A percentile compares a stretch with the other conserved stretches of the same genome.
phyloP scores from a whole-genome alignment of 768 basidiomycete species.

The Serendipita sp. region DNA sequence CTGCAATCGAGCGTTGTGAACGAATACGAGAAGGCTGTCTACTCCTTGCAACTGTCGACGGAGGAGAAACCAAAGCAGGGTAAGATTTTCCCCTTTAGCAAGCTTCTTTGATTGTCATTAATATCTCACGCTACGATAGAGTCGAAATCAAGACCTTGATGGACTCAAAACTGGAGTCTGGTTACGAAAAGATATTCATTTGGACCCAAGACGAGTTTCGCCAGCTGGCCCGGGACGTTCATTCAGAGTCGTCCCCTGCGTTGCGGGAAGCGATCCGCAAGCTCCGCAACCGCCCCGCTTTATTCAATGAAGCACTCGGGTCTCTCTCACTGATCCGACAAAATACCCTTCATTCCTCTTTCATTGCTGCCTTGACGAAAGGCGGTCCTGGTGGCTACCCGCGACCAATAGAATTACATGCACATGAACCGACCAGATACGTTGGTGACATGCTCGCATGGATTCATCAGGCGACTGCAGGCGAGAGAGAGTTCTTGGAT shows the following conservation, averaged over 20 bases:
- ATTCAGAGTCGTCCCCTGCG: constrained; percentile 46
- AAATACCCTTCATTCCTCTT: constrained; percentile 58
- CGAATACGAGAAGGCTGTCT: constrained; percentile 71
- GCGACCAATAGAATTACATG: constrained; percentile 91
- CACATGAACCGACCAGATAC: constrained; percentile 92
- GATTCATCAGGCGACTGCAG: constrained; percentile 93
- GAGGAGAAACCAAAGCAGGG: constrained; percentile 65
- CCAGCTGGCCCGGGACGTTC: constrained; percentile 55
- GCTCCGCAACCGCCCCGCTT: constrained; percentile 60
- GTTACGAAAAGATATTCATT: constrained; percentile 75
- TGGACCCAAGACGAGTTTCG: constrained; percentile 79
- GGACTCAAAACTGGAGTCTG: constrained; percentile 69
- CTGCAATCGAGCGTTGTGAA: constrained; percentile 75
- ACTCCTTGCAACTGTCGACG: constrained; percentile 74
- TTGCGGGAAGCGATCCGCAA: constrained; percentile 62
- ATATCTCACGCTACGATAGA: constrained; percentile 26
- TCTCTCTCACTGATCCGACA: constrained; percentile 73
- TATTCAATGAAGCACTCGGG: constrained; percentile 51
- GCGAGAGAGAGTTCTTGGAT: constrained; percentile 88
- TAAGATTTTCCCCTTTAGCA: constrained; percentile 22
- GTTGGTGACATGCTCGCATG: constrained; percentile 98
- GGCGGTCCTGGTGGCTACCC: constrained; percentile 76
- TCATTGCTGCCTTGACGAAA: constrained; percentile 75
- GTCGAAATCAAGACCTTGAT: constrained; percentile 81
- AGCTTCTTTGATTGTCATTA: constrained; percentile 7